A percentile compares a stretch with the other conserved stretches of the same genome.
Conservation (phyloP, 441 rosid genomes). For the Populus hybrid region DNA sequence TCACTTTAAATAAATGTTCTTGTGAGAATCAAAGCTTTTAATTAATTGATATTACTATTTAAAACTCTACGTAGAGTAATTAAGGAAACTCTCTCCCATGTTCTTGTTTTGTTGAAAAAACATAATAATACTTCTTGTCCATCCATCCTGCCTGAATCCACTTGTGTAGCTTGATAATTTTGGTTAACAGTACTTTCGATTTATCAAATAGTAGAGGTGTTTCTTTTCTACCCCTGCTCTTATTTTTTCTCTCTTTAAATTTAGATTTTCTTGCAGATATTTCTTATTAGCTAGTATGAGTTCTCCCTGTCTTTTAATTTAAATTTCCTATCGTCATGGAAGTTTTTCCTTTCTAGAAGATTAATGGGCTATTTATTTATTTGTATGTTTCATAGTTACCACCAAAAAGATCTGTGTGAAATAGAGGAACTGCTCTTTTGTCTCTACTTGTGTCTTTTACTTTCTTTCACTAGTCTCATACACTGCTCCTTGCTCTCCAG, state of each 20-base stretch:
- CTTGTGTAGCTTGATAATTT: neutral
- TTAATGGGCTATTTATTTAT: neutral
- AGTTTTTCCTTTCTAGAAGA: neutral
- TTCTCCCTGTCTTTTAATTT: neutral
- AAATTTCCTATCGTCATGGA: neutral
- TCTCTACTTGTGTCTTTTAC: neutral
- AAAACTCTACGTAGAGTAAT: neutral
- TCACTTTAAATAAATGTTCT: neutral
- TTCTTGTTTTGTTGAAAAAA: neutral
- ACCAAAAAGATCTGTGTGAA: neutral
- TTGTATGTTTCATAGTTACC: neutral
- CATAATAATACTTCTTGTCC: neutral
- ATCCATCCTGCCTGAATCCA: neutral
- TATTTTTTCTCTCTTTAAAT: neutral
- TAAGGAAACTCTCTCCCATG: neutral
- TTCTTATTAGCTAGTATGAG: neutral
- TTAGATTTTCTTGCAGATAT: neutral
- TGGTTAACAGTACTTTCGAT: neutral
- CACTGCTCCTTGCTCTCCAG: neutral
- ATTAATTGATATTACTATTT: neutral
- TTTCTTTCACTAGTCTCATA: neutral
- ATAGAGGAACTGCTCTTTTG: neutral
- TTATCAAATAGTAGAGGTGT: neutral
- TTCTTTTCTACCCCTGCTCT: neutral
- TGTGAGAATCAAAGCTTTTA: neutral